Conservation (phyloP, 108 stramenopile genomes). For the Cyclostephanos invisitatus region DNA sequence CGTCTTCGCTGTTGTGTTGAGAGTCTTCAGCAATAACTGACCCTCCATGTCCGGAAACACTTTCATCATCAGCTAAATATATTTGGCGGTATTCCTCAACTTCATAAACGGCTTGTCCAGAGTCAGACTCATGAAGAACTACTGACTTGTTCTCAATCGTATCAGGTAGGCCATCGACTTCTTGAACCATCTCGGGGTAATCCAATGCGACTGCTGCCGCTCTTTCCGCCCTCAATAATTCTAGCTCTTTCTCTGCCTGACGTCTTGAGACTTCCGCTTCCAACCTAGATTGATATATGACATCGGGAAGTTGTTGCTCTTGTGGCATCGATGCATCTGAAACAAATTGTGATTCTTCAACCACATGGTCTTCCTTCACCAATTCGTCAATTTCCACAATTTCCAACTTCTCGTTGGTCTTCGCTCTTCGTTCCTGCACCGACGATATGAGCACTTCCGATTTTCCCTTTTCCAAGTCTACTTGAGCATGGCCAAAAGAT, state of each 20-base stretch:
- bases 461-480: not conserved
- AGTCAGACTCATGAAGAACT: not conserved
- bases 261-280: constrained; percentile 32
- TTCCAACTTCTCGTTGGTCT: constrained; percentile 7
- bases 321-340: not conserved
- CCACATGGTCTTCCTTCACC: not conserved
- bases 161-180: constrained; percentile 3
- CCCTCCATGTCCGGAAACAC: not conserved
- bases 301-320: not conserved
- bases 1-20: not conserved
- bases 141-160: constrained; percentile 11
- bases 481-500: not conserved
- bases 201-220: constrained; percentile 22
- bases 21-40: not conserved
- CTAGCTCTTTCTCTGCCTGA: constrained; percentile 32
- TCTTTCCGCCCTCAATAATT: constrained; percentile 1
- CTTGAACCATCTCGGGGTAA: constrained; percentile 17
- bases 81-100: constrained; percentile 16
- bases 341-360: not conserved
- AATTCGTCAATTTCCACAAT: not conserved
- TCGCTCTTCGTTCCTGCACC: not conserved
- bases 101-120: constrained; percentile 1
- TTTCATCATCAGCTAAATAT: constrained; percentile 10
- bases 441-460: not conserved
- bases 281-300: constrained; percentile 18